phyloP scores from a whole-genome alignment of 78 protist species.

The Chrysochromulina tobinii region DNA sequence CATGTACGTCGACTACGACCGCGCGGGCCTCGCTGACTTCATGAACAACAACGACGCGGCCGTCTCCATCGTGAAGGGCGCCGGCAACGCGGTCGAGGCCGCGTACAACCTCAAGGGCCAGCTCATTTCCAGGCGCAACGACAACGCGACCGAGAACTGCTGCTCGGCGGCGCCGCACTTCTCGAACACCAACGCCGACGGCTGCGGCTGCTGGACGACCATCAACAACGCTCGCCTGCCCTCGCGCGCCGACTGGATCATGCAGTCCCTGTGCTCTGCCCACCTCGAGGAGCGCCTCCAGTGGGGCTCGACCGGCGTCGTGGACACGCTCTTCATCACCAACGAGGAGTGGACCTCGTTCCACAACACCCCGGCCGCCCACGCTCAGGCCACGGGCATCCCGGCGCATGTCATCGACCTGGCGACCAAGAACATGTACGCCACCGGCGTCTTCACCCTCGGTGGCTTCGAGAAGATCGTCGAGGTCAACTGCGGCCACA shows the following conservation, averaged over 20 bases:
- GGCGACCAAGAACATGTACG: not conserved
- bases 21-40: not conserved
- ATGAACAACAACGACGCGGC: not conserved
- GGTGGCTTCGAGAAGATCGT: conserved; percentile 26
- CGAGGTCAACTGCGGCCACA: not conserved
- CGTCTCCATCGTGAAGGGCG: not conserved
- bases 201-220: not conserved
- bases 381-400: not conserved
- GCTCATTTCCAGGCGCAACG: not conserved
- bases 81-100: not conserved
- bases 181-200: not conserved
- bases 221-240: not conserved
- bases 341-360: not conserved
- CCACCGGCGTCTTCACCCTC: not conserved
- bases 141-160: not conserved
- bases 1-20: conserved; percentile 22
- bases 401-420: not conserved
- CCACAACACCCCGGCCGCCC: not conserved
- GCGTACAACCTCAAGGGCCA: conserved; percentile 9
- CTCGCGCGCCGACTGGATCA: not conserved
- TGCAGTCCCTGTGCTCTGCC: conserved; percentile 12
- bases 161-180: not conserved
- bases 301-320: too few relatives aligned
- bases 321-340: not conserved
- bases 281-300: not conserved